Evolutionary conservation across 495 filamentous ascomycete species (phyloP).

Genomic region (Penicillium robsamsonii): DNA sequence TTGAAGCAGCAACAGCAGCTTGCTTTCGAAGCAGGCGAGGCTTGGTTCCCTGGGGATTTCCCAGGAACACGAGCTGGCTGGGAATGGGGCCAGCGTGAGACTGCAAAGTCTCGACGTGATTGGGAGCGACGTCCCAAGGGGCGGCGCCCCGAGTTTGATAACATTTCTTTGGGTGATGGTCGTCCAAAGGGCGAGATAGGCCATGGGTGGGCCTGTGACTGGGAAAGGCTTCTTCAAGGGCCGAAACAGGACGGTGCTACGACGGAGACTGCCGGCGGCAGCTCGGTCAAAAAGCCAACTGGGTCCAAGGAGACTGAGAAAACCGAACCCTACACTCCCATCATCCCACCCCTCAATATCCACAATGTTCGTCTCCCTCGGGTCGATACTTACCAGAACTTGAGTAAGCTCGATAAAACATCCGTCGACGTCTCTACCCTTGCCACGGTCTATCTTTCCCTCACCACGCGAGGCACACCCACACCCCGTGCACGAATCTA

Average conservation of each 20-base stretch:
- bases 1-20: conserved; percentile 77
- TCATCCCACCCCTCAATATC: conserved; percentile 31
- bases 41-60: conserved; percentile 89
- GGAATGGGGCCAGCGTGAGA: conserved; percentile 69
- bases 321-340: neutral
- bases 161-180: conserved; percentile 68
- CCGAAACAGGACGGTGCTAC: conserved; percentile 6
- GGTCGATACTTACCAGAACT: conserved; percentile 22
- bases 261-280: neutral
- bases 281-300: conserved; percentile 16
- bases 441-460: conserved; percentile 57
- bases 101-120: conserved; percentile 54
- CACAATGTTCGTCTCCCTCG: conserved; percentile 29
- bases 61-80: conserved; percentile 79
- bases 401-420: conserved; percentile 25
- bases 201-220: conserved; percentile 83
- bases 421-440: conserved; percentile 36
- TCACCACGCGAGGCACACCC: conserved; percentile 59
- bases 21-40: conserved; percentile 70
- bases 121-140: conserved; percentile 84
- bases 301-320: conserved; percentile 11
- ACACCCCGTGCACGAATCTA: conserved; percentile 67
- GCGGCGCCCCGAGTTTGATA: conserved; percentile 73
- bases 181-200: conserved; percentile 79
- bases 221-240: conserved; percentile 59